Evolutionary conservation across 1,139 yeast genomes (phyloP).

Genomic region (Yarrowia galli): DNA sequence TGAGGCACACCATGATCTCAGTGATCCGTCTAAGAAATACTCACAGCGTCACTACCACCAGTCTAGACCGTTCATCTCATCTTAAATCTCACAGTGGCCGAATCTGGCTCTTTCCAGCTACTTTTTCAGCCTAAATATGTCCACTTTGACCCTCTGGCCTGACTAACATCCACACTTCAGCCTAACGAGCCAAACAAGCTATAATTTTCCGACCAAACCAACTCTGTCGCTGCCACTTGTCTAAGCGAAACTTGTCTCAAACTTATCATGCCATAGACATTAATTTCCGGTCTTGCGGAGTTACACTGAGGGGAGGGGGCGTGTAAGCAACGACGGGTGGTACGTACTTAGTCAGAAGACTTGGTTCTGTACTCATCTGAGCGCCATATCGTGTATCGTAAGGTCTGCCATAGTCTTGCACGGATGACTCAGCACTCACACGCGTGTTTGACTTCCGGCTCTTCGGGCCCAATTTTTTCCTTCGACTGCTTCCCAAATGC

Average conservation of each 20-base stretch:
- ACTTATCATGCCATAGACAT: constrained; percentile 21
- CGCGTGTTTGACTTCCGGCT: background rate
- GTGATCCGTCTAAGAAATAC: background rate
- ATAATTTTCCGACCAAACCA: background rate
- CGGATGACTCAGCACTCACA: background rate
- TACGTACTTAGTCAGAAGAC: too few species aligned
- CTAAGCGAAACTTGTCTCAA: constrained; percentile 18
- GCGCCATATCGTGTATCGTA: background rate
- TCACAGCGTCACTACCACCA: too few species aligned
- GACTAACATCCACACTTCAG: background rate
- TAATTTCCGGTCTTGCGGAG: constrained; percentile 20
- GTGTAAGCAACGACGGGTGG: too few species aligned
- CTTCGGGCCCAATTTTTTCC: constrained; percentile 19
- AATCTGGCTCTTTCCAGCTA: too few species aligned
- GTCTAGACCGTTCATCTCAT: too few species aligned
- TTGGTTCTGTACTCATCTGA: too few species aligned
- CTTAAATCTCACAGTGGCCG: too few species aligned
- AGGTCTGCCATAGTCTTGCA: too few species aligned
- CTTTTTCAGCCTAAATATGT: background rate
- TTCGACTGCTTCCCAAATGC: constrained; percentile 26
- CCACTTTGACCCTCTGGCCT: too few species aligned
- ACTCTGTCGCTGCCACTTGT: background rate
- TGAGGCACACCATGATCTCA: background rate
- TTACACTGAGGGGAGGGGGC: background rate
- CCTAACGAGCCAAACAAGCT: background rate